Conservation (phyloP, 106 monocot genomes). For the Narthecium ossifragum region DNA sequence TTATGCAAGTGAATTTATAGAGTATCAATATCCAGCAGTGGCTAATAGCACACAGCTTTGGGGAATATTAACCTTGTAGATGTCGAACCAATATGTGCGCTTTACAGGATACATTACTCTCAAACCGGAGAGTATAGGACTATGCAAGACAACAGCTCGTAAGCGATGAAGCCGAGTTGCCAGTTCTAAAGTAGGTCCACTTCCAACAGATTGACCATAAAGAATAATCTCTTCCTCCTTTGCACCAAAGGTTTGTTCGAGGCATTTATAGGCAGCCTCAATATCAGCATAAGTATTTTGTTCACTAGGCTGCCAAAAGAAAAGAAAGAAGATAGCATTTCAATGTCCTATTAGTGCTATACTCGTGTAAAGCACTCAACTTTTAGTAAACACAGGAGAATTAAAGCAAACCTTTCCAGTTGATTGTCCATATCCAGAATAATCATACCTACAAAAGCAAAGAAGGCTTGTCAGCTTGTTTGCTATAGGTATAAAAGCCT, state of each 20-base stretch:
- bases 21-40: not conserved
- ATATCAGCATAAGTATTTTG: constrained; percentile 50
- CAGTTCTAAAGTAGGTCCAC: constrained; percentile 44
- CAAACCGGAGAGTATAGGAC: constrained; percentile 44
- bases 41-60: not conserved
- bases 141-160: constrained; percentile 38
- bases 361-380: not conserved
- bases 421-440: constrained; percentile 49
- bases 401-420: constrained; percentile 34
- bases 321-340: not conserved
- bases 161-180: constrained; percentile 30
- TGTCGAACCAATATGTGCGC: constrained; percentile 47
- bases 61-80: constrained; percentile 35
- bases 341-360: not conserved
- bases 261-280: constrained; percentile 40
- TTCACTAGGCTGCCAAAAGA: constrained; percentile 29
- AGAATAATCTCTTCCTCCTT: constrained; percentile 46
- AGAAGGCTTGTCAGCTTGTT: not conserved
- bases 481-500: not conserved
- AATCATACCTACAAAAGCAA: constrained; percentile 36
- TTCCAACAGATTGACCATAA: constrained; percentile 51
- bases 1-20: not conserved
- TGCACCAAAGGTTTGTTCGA: constrained; percentile 24
- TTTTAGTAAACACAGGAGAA: not conserved
- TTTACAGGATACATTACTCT: constrained; percentile 55